phyloP scores from a whole-genome alignment of 2,329 filamentous ascomycete genomes.

The Botrytis sinoallii region DNA sequence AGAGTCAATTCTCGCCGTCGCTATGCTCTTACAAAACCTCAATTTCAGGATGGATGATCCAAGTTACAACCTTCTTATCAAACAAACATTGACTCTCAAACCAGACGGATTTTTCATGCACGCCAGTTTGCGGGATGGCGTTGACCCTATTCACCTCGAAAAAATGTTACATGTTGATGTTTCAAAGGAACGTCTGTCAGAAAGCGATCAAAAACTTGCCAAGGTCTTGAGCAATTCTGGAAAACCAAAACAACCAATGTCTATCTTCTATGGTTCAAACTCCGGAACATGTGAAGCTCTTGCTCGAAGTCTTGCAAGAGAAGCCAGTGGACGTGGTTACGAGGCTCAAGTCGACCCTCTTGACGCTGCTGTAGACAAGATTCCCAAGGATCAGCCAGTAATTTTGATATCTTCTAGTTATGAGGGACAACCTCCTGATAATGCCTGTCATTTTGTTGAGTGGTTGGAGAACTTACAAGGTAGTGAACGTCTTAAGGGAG shows the following conservation, averaged over 20 bases:
- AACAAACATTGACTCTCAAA: slow-evolving; percentile 60
- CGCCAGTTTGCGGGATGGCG: slow-evolving; percentile 47
- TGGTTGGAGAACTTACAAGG: slow-evolving; percentile 53
- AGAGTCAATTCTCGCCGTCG: slow-evolving; percentile 60
- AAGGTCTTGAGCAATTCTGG: not conserved
- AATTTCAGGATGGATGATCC: slow-evolving; percentile 62
- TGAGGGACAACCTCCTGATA: slow-evolving; percentile 71
- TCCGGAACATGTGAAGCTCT: slow-evolving; percentile 72
- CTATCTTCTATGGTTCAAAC: slow-evolving; percentile 72
- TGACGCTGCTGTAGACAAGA: slow-evolving; percentile 57
- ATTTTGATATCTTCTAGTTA: slow-evolving; percentile 69
- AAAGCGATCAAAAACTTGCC: not conserved
- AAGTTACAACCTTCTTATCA: slow-evolving; percentile 53
- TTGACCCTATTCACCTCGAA: slow-evolving; percentile 45
- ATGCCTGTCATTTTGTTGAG: slow-evolving; percentile 63
- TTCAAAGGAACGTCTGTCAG: slow-evolving; percentile 1
- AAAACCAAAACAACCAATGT: slow-evolving; percentile 42
- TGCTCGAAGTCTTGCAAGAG: slow-evolving; percentile 58
- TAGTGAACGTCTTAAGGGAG: slow-evolving; percentile 48
- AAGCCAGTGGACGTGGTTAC: slow-evolving; percentile 60
- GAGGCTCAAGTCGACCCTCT: slow-evolving; percentile 50
- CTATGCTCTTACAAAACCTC: slow-evolving; percentile 68
- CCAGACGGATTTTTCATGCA: slow-evolving; percentile 63
- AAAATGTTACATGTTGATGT: slow-evolving; percentile 35
- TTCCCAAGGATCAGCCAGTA: slow-evolving; percentile 60